Evolutionary conservation across 805 yeast species (phyloP).

Genomic region (Myxozyma melibiosi): DNA sequence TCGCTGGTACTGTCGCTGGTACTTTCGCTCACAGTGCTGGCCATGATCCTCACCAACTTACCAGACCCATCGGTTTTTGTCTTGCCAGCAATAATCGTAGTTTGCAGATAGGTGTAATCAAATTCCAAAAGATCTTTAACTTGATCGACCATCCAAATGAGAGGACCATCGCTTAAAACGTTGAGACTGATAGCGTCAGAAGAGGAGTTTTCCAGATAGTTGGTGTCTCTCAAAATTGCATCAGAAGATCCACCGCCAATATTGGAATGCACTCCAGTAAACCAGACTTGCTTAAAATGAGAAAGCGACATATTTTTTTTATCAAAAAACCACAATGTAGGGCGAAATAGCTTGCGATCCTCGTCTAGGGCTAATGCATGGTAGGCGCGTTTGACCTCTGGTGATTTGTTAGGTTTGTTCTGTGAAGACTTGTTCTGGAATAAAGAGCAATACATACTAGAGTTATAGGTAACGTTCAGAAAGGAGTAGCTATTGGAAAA

Average conservation of each 20-base stretch:
- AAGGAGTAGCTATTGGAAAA: conserved; percentile 3
- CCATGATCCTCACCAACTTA: too few species aligned
- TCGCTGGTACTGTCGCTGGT: too few species aligned
- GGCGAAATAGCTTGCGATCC: conserved; percentile 13
- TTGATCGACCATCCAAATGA: conserved; percentile 27
- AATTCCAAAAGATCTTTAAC: conserved; percentile 14
- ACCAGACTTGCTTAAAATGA: conserved; percentile 30
- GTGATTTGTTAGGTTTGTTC: background rate
- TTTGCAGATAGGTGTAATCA: conserved; percentile 10
- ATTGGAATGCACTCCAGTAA: conserved; percentile 23
- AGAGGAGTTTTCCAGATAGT: conserved; percentile 1
- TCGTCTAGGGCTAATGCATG: conserved; percentile 30
- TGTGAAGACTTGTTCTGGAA: background rate
- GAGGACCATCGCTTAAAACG: conserved; percentile 24
- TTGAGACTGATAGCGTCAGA: background rate
- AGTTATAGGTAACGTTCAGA: conserved; percentile 9
- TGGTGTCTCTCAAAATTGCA: background rate
- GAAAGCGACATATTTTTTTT: too few species aligned
- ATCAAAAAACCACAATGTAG: conserved; percentile 26
- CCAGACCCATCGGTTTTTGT: background rate
- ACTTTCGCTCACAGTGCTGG: too few species aligned
- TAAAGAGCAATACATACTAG: background rate
- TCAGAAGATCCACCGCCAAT: conserved; percentile 27
- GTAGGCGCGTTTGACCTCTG: conserved; percentile 27
- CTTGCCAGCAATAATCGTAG: conserved; percentile 2